Base-by-base conservation (phyloP, 108 stramenopile genomes). In the Cylindrotheca closterium region DNA sequence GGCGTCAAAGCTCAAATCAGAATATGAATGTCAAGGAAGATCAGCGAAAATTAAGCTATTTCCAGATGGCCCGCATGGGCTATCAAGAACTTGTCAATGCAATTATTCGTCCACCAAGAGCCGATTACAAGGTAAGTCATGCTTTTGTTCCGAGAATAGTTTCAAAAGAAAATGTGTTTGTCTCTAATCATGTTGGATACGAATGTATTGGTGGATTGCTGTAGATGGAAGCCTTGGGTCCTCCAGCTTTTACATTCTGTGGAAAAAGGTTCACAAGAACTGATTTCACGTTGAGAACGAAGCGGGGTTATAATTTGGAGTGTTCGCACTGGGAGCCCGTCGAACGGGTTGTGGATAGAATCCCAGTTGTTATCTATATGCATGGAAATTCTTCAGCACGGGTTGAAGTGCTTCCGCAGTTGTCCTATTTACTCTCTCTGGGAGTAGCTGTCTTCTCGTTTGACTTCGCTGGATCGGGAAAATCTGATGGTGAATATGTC, bases 391-490 rank as follows among this genome's bases (percentile, higher is more conserved):
- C 87, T 8, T 81, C 78, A 17, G 84, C 89, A 21, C 80, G 97
- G 1, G 79, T 88, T 7, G 97, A 97, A 73, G 97, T 96, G 12
- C 61, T 93, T 42, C 90, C 94, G 23, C 92, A 89, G 62, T 75
- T 99, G 10, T 85, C 92, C 2, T 84, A 96, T 34, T 71, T 97
- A 2, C 87, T 99, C 7, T 73, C 81, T 10, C 71, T 97, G 27
- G 99, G 99, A 29, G 75, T 95, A 59, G 88, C 91, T 23, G 89
- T 99, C 26, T 95, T 99, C 69, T 86, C 96, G 4, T 96, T 99
- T 64, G 99, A 99, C 75, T 99, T 97, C 83, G 95, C 94, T 30
- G 99, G 99, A n/a, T 89, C 87, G 49, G 99, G 99, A 18, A 89
- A 83, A 68, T 85, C 82, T 47, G 99, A 96, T 53, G 98, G 99